Conservation (phyloP, 2,329 filamentous ascomycete genomes). For the Sclerotinia borealis region DNA sequence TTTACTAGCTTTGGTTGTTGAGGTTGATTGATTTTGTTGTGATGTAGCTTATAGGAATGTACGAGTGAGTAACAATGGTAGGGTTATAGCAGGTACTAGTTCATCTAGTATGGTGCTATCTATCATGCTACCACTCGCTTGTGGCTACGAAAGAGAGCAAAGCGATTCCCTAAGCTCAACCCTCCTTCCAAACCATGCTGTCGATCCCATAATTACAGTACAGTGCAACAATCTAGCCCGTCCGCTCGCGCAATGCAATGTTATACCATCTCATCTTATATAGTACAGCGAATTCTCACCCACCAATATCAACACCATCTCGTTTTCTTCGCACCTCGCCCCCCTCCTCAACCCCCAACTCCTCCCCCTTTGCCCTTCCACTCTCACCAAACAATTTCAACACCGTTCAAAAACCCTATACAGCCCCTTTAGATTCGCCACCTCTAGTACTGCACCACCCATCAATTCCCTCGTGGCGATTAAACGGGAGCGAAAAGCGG, state of each 20-base stretch:
- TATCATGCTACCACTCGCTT: background rate
- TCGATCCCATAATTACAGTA: background rate
- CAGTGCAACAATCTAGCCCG: background rate
- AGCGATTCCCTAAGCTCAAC: background rate
- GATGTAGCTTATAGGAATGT: background rate
- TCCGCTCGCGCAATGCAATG: background rate
- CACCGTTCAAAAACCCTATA: conserved; percentile 95
- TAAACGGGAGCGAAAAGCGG: conserved; percentile 75
- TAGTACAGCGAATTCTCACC: background rate
- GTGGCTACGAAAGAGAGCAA: background rate
- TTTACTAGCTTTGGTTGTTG: background rate
- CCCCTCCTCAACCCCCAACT: background rate
- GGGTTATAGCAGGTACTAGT: background rate
- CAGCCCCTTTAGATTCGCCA: conserved; percentile 85
- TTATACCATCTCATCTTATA: background rate
- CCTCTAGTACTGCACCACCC: conserved; percentile 69
- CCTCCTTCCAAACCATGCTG: background rate
- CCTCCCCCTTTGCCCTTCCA: background rate
- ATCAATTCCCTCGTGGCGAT: conserved; percentile 76
- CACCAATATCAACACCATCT: background rate
- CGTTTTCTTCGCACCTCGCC: no score
- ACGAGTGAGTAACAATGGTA: no score
- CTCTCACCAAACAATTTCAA: conserved; percentile 38
- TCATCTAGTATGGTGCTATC: no score
- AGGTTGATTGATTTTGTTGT: background rate